Conservation (phyloP, 768 basidiomycete genomes). For the Baorangia bicolor region DNA sequence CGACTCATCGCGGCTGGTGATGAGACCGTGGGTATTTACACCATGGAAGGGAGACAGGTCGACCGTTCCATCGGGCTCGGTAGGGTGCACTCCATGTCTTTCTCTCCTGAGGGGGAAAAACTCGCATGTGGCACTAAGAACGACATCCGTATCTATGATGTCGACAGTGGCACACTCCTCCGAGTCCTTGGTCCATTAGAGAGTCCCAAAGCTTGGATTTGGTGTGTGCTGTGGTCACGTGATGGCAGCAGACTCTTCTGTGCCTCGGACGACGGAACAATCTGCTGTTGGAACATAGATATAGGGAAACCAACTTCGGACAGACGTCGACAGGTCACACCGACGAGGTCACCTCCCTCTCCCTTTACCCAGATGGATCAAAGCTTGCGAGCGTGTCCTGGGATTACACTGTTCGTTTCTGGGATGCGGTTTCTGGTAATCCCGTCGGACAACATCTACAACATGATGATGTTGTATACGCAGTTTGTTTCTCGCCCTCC, state of each 20-base stretch:
- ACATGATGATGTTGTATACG: too few relatives aligned
- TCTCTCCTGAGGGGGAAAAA: not conserved
- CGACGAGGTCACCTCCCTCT: too few relatives aligned
- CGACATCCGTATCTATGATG: not conserved
- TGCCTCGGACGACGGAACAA: too few relatives aligned
- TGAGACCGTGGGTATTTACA: not conserved
- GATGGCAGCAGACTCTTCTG: not conserved
- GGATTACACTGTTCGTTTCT: too few relatives aligned
- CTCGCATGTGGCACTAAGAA: not conserved
- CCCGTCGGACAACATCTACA: too few relatives aligned
- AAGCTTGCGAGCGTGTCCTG: too few relatives aligned
- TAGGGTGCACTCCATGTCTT: not conserved
- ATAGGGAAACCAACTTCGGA: too few relatives aligned
- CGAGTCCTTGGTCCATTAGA: not conserved
- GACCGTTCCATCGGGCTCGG: not conserved
- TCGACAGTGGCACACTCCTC: not conserved
- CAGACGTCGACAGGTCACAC: too few relatives aligned
- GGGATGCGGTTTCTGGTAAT: too few relatives aligned
- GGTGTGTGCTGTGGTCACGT: constrained; percentile 5
- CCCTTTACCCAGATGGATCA: too few relatives aligned
- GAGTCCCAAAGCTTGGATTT: not conserved
- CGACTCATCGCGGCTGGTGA: not conserved
- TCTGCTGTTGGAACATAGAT: too few relatives aligned
- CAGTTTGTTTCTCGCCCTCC: too few relatives aligned
- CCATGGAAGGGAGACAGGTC: not conserved